phyloP scores from a whole-genome alignment of 805 yeast genomes.

The Cyberlindnera suaveolens region DNA sequence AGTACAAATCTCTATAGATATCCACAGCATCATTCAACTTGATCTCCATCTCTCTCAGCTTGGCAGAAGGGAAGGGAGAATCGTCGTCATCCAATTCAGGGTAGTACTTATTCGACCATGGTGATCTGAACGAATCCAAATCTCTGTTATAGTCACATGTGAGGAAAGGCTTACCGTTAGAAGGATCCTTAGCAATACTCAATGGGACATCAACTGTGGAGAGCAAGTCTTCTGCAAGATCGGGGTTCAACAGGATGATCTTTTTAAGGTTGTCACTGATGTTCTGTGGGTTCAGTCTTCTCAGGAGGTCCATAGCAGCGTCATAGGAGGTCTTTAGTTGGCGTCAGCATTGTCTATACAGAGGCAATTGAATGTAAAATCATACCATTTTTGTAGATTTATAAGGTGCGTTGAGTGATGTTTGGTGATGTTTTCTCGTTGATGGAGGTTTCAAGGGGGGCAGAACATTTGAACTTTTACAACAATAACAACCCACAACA shows the following conservation, averaged over 20 bases:
- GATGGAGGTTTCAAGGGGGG: not conserved
- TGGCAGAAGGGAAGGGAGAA: slow-evolving; percentile 66
- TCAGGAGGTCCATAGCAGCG: slow-evolving; percentile 71
- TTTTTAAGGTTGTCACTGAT: slow-evolving; percentile 38
- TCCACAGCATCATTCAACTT: slow-evolving; percentile 89
- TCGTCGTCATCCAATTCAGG: slow-evolving; percentile 51
- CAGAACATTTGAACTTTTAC: not conserved
- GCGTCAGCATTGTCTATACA: not conserved
- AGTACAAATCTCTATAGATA: slow-evolving; percentile 86
- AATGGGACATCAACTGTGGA: slow-evolving; percentile 87
- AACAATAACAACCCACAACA: not conserved
- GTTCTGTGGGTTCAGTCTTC: slow-evolving; percentile 67
- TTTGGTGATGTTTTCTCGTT: not conserved
- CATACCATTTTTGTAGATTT: too few species aligned
- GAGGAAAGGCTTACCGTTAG: slow-evolving; percentile 56
- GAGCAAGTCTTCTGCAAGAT: slow-evolving; percentile 78
- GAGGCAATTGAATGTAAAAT: not conserved
- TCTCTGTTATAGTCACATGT: slow-evolving; percentile 95
- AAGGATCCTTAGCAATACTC: slow-evolving; percentile 28
- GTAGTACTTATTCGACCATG: slow-evolving; percentile 77
- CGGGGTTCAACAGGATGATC: slow-evolving; percentile 42
- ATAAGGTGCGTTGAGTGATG: not conserved
- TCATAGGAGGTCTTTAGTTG: slow-evolving; percentile 40
- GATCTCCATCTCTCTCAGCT: slow-evolving; percentile 66
- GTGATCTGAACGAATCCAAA: slow-evolving; percentile 87